These are phyloP conservation scores for Penicillium hesseltinei DNA, from an alignment of 2,329 filamentous ascomycete genomes.

Conservation along the genomic window DNA sequence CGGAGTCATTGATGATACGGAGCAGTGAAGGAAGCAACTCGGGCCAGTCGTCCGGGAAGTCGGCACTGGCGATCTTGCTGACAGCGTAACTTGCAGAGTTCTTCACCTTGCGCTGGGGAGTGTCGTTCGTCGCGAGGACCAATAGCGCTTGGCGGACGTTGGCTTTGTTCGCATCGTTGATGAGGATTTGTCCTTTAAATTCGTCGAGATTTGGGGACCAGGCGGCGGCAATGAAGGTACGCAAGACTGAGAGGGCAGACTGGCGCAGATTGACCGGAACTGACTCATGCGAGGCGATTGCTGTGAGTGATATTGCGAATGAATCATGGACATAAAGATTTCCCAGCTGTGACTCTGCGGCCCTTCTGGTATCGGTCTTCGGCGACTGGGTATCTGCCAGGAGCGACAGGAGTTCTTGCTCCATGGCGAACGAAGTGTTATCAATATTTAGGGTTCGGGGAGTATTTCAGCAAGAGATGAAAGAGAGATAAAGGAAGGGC, in stretches of 20 bases:
- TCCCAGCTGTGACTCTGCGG: slow-evolving; percentile 80
- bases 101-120: slow-evolving; percentile 80
- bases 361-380: slow-evolving; percentile 72
- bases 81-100: slow-evolving; percentile 83
- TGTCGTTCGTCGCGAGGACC: slow-evolving; percentile 69
- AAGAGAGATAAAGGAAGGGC: neutral
- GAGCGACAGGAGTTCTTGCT: slow-evolving; percentile 86
- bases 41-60: slow-evolving; percentile 97
- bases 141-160: slow-evolving; percentile 72
- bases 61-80: slow-evolving; percentile 88
- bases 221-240: slow-evolving; percentile 77
- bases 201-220: slow-evolving; percentile 79
- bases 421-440: slow-evolving; percentile 57
- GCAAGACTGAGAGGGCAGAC: slow-evolving; percentile 74
- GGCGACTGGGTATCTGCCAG: slow-evolving; percentile 81
- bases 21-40: slow-evolving; percentile 78
- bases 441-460: neutral
- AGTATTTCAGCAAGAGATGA: neutral
- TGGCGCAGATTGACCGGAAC: slow-evolving; percentile 76
- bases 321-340: slow-evolving; percentile 65
- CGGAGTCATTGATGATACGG: slow-evolving; percentile 64
- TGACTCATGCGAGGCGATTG: slow-evolving; percentile 74
- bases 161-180: slow-evolving; percentile 70
- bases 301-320: slow-evolving; percentile 76
- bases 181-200: slow-evolving; percentile 64